Conservation (phyloP, 805 yeast species). For the Candida chauliodis region DNA sequence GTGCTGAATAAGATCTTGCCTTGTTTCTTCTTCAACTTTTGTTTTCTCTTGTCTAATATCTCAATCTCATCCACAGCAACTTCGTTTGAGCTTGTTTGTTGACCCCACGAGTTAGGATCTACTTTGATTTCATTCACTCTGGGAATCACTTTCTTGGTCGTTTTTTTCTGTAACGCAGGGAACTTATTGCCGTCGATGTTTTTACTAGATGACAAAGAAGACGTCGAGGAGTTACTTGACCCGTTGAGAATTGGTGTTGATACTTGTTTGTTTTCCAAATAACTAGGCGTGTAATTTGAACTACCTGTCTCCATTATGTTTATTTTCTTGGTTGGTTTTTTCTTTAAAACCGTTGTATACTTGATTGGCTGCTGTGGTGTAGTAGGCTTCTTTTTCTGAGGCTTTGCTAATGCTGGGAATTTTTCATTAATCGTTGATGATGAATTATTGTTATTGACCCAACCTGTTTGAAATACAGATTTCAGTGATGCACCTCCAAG, state of each 20-base stretch:
- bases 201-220: slow-evolving; percentile 10
- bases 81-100: not conserved
- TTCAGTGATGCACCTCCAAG: slow-evolving; percentile 30
- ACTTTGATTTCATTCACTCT: slow-evolving; percentile 50
- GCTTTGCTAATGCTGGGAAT: slow-evolving; percentile 34
- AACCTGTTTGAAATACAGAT: slow-evolving; percentile 9
- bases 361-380: slow-evolving; percentile 25
- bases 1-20: slow-evolving; percentile 11
- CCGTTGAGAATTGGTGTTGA: slow-evolving; percentile 11
- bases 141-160: slow-evolving; percentile 41
- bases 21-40: slow-evolving; percentile 19
- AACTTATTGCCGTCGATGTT: slow-evolving; percentile 28
- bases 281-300: slow-evolving; percentile 26
- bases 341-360: slow-evolving; percentile 31
- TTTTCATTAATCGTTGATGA: slow-evolving; percentile 17
- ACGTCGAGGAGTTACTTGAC: slow-evolving; percentile 26
- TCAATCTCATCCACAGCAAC: slow-evolving; percentile 8
- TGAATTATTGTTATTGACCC: slow-evolving; percentile 9
- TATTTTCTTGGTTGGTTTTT: slow-evolving; percentile 10
- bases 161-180: slow-evolving; percentile 48
- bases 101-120: slow-evolving; percentile 21
- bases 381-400: slow-evolving; percentile 17
- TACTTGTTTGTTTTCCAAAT: slow-evolving; percentile 23
- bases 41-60: slow-evolving; percentile 14
- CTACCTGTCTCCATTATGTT: slow-evolving; percentile 17